Evolutionary conservation across 305 asterid genomes (phyloP).

Genomic region (Ajuga reptans): DNA sequence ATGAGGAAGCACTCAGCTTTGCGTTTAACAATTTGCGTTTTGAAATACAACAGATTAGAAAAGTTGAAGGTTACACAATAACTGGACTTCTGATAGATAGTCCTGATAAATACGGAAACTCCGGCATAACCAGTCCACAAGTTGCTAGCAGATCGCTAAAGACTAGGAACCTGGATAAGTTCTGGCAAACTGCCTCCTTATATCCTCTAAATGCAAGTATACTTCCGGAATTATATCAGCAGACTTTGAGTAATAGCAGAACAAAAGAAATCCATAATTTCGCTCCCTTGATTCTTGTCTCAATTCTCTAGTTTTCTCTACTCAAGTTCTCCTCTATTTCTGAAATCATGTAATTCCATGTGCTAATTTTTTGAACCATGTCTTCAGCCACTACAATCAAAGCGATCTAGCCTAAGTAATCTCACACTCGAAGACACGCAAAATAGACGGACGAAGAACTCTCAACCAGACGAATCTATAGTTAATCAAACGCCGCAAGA

Average conservation of each 20-base stretch:
- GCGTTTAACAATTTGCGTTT: not conserved
- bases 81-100: not conserved
- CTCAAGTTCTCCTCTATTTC: not conserved
- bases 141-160: not conserved
- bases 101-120: not conserved
- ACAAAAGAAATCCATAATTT: not conserved
- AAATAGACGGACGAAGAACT: not conserved
- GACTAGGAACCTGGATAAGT: not conserved
- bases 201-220: not conserved
- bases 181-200: not conserved
- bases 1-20: not conserved
- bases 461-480: not conserved
- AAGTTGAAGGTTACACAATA: not conserved
- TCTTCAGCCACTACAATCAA: not conserved
- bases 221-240: not conserved
- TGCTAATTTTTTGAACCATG: not conserved
- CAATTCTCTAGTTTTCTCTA: slow-evolving; percentile 1
- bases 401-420: not conserved
- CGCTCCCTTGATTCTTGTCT: not conserved
- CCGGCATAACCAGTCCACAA: not conserved
- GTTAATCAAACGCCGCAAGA: not conserved
- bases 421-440: not conserved
- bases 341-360: not conserved
- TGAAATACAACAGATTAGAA: not conserved
- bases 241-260: not conserved